Conservation (phyloP, 495 filamentous ascomycete genomes). For the Chaetomium cochliodes region DNA sequence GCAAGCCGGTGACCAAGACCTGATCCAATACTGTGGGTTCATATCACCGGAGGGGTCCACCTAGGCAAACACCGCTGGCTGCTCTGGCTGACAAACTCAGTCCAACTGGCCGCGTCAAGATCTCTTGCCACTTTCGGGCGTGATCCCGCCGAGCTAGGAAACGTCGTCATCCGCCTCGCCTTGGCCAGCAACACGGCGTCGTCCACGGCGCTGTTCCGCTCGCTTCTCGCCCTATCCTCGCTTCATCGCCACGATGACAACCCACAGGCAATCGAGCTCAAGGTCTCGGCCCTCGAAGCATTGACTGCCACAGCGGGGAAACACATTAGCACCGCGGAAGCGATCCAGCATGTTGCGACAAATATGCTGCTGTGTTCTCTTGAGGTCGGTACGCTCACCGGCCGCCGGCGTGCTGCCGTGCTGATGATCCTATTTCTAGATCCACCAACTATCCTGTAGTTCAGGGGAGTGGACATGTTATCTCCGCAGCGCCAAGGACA, state of each 20-base stretch:
- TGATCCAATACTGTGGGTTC: constrained; percentile 12
- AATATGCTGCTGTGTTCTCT: constrained; percentile 41
- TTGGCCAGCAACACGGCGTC: constrained; percentile 27
- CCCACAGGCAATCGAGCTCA: constrained; percentile 36
- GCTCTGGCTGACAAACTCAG: not conserved
- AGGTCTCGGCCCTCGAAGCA: constrained; percentile 33
- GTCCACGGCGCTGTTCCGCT: constrained; percentile 30
- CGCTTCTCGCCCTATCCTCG: constrained; percentile 36
- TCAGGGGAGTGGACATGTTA: constrained; percentile 33
- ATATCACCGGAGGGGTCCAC: not conserved
- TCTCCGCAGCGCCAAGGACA: constrained; percentile 29
- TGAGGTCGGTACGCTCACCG: constrained; percentile 26
- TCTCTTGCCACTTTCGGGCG: constrained; percentile 31
- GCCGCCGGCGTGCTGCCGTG: not conserved
- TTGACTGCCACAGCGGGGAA: constrained; percentile 25
- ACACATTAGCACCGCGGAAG: constrained; percentile 25
- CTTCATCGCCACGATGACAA: constrained; percentile 33
- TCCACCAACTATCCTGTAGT: constrained; percentile 29
- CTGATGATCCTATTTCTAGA: not conserved
- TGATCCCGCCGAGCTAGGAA: constrained; percentile 26
- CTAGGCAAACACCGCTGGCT: not conserved
- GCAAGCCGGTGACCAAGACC: not conserved
- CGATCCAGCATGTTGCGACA: constrained; percentile 40
- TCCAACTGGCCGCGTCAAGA: constrained; percentile 21
- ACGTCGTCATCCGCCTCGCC: constrained; percentile 31